Conservation (phyloP, 805 yeast species). For the Brettanomyces nanus region DNA sequence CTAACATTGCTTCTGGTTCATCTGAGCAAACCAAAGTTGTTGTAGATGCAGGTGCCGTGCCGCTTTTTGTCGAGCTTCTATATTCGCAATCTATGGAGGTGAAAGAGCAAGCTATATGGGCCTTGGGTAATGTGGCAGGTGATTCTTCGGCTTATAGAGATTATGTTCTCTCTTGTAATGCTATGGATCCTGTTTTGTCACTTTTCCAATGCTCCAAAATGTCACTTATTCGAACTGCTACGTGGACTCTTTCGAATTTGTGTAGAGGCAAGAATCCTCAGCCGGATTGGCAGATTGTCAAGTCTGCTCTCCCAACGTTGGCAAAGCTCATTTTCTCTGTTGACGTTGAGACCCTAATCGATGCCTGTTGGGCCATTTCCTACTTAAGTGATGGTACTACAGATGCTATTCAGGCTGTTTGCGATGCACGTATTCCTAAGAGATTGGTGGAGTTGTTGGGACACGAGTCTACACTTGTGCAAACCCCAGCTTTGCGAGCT, state of each 20-base stretch:
- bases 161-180: conserved; percentile 74
- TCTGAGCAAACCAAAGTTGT: conserved; percentile 86
- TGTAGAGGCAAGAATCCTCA: conserved; percentile 96
- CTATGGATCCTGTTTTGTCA: conserved; percentile 80
- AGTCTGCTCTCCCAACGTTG: conserved; percentile 81
- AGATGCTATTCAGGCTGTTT: conserved; percentile 92
- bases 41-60: conserved; percentile 91
- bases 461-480: conserved; percentile 78
- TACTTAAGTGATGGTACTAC: conserved; percentile 89
- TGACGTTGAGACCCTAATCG: conserved; percentile 89
- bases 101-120: conserved; percentile 99
- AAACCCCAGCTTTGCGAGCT: conserved; percentile 95
- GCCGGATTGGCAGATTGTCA: conserved; percentile 89
- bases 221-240: conserved; percentile 90
- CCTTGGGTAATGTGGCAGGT: conserved; percentile 97
- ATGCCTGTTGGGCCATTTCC: conserved; percentile 98
- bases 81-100: conserved; percentile 81
- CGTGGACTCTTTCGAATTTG: conserved; percentile 95
- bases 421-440: conserved; percentile 91
- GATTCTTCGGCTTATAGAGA: conserved; percentile 89
- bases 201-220: conserved; percentile 76
- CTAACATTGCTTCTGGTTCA: conserved; percentile 93
- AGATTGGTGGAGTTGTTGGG: conserved; percentile 85
- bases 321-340: conserved; percentile 84
- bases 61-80: conserved; percentile 75